These are phyloP conservation scores for Xerophyta viscosa DNA, from an alignment of 106 monocot genomes.

Conservation along the genomic window DNA sequence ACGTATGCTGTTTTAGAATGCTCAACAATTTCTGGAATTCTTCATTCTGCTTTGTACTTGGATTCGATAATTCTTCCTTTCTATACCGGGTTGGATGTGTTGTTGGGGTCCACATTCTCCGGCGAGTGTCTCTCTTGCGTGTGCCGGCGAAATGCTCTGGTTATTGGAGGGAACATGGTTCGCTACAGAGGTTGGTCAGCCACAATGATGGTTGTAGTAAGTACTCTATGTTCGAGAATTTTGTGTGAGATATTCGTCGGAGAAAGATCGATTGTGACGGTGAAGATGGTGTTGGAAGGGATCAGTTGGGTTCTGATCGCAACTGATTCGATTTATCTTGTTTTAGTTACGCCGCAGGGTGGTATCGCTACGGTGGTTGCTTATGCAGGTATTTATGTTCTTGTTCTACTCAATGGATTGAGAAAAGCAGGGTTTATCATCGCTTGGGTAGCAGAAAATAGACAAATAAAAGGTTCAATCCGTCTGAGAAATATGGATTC, in stretches of 20 bases:
- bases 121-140: slow-evolving; percentile 68
- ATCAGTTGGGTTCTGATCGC: slow-evolving; percentile 47
- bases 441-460: slow-evolving; percentile 12
- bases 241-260: slow-evolving; percentile 35
- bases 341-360: slow-evolving; percentile 12
- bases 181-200: slow-evolving; percentile 53
- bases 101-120: slow-evolving; percentile 38
- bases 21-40: slow-evolving; percentile 75
- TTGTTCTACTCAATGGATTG: slow-evolving; percentile 41
- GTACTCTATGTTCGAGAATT: slow-evolving; percentile 53
- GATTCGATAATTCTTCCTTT: slow-evolving; percentile 67
- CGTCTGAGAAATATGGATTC: too few species aligned
- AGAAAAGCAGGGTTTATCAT: slow-evolving; percentile 26
- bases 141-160: slow-evolving; percentile 52
- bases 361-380: slow-evolving; percentile 6
- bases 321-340: slow-evolving; percentile 36
- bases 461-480: neutral
- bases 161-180: slow-evolving; percentile 50
- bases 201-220: slow-evolving; percentile 37
- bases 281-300: slow-evolving; percentile 32
- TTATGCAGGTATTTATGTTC: slow-evolving; percentile 27
- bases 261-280: slow-evolving; percentile 17
- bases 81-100: slow-evolving; percentile 77
- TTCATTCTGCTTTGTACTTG: slow-evolving; percentile 63
- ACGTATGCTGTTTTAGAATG: slow-evolving; percentile 55